Percentiles rank a stretch among this genome's conserved stretches.
Conservation (phyloP, 768 basidiomycete genomes). For the Phylloporus sp. region DNA sequence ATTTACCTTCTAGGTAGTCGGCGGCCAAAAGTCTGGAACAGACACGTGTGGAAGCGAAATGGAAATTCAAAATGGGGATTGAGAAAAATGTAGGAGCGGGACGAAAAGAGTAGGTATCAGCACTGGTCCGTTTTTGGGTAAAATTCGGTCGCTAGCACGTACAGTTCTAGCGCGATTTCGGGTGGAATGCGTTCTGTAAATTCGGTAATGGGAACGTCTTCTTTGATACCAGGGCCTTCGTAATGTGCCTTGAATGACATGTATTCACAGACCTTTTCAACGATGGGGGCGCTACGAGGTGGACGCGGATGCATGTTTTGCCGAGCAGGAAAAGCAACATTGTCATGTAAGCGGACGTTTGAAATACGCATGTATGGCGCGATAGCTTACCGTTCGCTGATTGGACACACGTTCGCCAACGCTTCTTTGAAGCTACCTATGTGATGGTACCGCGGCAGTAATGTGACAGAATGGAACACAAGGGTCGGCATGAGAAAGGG, state of each 20-base stretch:
- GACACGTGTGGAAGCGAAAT: neutral
- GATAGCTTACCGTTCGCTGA: conserved; percentile 62
- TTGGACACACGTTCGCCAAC: conserved; percentile 59
- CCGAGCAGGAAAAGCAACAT: neutral
- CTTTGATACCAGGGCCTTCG: conserved; percentile 62
- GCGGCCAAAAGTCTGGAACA: conserved; percentile 52
- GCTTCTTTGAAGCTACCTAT: conserved; percentile 76
- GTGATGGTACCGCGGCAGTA: conserved; percentile 5
- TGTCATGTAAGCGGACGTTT: conserved; percentile 1
- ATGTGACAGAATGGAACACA: conserved; percentile 7
- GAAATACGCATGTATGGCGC: neutral
- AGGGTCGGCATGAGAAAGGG: conserved; percentile 12
- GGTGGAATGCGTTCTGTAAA: conserved; percentile 80
- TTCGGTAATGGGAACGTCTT: conserved; percentile 74
- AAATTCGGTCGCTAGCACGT: conserved; percentile 31
- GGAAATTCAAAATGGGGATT: conserved; percentile 5
- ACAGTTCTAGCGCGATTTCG: conserved; percentile 89
- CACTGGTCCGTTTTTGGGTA: neutral
- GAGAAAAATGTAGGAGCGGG: neutral
- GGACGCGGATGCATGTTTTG: neutral
- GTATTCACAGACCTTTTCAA: conserved; percentile 88
- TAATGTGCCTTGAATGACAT: conserved; percentile 83
- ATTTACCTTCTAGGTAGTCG: conserved; percentile 61
- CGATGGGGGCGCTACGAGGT: conserved; percentile 53
- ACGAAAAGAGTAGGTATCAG: conserved; percentile 11